A percentile compares a stretch with the other conserved stretches of the same genome.
Conservation (phyloP, 2,329 filamentous ascomycete species). For the Paraconiothyrium brasiliense region DNA sequence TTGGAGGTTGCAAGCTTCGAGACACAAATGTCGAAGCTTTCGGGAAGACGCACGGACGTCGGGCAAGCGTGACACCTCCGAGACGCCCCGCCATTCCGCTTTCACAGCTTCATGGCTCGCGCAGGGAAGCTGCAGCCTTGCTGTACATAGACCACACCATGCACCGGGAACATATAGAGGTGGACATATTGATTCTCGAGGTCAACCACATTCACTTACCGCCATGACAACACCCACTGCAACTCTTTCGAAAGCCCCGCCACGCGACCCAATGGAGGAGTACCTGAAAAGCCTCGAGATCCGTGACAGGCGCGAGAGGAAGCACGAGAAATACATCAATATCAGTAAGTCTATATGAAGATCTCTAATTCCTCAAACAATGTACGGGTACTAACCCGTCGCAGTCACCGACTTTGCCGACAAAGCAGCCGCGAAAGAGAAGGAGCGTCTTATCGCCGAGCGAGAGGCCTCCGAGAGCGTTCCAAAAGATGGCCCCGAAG, state of each 20-base stretch:
- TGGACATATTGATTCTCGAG: conserved; percentile 11
- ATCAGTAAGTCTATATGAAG: conserved; percentile 68
- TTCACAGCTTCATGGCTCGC: conserved; percentile 20
- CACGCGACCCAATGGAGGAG: conserved; percentile 77
- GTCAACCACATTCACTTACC: conserved; percentile 28
- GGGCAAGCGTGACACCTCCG: conserved; percentile 28
- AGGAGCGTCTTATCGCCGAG: conserved; percentile 27
- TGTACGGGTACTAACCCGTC: conserved; percentile 19
- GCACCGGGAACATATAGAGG: conserved; percentile 20
- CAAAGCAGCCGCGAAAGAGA: conserved; percentile 48
- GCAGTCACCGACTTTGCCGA: conserved; percentile 59
- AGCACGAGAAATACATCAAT: conserved; percentile 74
- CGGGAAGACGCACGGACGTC: conserved; percentile 10
- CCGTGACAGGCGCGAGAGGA: conserved; percentile 73
- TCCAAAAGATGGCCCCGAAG: conserved; percentile 30
- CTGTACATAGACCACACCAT: conserved; percentile 29
- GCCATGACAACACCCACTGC: conserved; percentile 55
- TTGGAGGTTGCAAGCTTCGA: background rate
- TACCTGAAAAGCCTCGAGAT: conserved; percentile 80
- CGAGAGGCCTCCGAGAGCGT: conserved; percentile 30
- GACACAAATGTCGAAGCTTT: conserved; percentile 9
- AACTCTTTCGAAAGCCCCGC: background rate
- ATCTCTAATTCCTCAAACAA: background rate
- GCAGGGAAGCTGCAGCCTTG: conserved; percentile 24
- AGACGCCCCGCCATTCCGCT: conserved; percentile 23